Percentiles rank a stretch among this genome's conserved stretches.
These are phyloP conservation scores for Lenzites betulinus DNA, from an alignment of 768 basidiomycete genomes.

Conservation along the genomic window DNA sequence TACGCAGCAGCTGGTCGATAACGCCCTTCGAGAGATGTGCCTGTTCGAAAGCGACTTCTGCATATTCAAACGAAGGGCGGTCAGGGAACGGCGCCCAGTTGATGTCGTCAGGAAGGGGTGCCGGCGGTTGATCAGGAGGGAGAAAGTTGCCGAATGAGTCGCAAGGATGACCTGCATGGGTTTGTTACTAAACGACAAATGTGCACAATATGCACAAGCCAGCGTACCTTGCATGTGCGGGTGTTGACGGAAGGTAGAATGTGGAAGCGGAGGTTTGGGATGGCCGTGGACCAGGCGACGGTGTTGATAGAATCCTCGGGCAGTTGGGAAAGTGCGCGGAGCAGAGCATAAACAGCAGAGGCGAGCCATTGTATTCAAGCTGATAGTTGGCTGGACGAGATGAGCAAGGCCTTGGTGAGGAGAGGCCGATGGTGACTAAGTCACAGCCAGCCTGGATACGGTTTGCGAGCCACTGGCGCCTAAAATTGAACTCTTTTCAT, in stretches of 20 bases:
- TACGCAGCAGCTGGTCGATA: conserved; percentile 18
- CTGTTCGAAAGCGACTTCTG: conserved; percentile 9
- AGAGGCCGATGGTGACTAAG: too few species aligned
- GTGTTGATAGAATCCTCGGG: background rate
- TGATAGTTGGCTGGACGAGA: too few species aligned
- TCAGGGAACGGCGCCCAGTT: conserved; percentile 23
- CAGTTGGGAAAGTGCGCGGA: background rate
- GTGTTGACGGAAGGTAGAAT: background rate
- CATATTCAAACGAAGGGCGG: conserved; percentile 19
- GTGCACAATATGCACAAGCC: too few species aligned
- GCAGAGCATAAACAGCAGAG: background rate
- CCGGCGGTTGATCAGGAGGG: conserved; percentile 4
- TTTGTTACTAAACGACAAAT: too few species aligned
- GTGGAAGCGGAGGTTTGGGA: background rate
- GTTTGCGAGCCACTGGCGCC: too few species aligned
- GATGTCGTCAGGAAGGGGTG: background rate
- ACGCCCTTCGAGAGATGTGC: background rate
- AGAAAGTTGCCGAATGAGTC: background rate
- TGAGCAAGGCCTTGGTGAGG: too few species aligned
- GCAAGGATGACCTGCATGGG: conserved; percentile 4
- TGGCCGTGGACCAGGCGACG: background rate
- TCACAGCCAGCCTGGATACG: too few species aligned
- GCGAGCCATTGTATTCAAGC: background rate
- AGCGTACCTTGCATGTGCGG: background rate
- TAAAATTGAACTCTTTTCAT: too few species aligned